These are phyloP conservation scores for Scleroderma citrinum DNA, from an alignment of 768 basidiomycete species.

Conservation along the genomic window DNA sequence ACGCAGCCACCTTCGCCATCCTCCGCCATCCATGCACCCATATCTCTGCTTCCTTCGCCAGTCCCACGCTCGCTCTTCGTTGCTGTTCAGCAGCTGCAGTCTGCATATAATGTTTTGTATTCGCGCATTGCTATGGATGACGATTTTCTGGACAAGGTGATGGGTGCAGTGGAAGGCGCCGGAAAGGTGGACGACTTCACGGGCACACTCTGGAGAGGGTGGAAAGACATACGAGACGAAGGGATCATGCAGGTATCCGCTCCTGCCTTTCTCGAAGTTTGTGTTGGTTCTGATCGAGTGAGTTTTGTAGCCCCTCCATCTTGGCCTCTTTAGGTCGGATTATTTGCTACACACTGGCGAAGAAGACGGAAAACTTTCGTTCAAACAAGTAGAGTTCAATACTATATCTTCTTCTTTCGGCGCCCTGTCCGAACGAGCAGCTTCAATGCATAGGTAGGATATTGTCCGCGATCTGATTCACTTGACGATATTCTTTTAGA, in stretches of 20 bases:
- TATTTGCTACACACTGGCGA: slow-evolving; percentile 72
- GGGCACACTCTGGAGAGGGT: slow-evolving; percentile 78
- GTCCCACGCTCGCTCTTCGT: slow-evolving; percentile 71
- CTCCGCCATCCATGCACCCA: slow-evolving; percentile 85
- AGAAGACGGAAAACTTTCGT: slow-evolving; percentile 26
- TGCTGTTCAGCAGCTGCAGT: slow-evolving; percentile 61
- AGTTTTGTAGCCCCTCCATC: slow-evolving; percentile 59
- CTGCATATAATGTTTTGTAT: slow-evolving; percentile 80
- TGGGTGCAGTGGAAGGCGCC: slow-evolving; percentile 76
- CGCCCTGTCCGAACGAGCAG: slow-evolving; percentile 57
- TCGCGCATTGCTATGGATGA: slow-evolving; percentile 75
- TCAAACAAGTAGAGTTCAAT: slow-evolving; percentile 99
- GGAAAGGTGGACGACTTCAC: slow-evolving; percentile 84
- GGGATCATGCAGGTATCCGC: slow-evolving; percentile 48
- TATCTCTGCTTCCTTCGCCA: slow-evolving; percentile 84
- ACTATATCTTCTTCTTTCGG: slow-evolving; percentile 94
- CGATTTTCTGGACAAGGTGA: slow-evolving; percentile 73
- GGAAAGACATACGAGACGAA: slow-evolving; percentile 68
- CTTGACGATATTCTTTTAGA: slow-evolving; percentile 31
- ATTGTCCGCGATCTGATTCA: not conserved
- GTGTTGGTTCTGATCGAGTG: slow-evolving; percentile 2
- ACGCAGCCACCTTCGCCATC: slow-evolving; percentile 47
- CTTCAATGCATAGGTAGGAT: slow-evolving; percentile 69
- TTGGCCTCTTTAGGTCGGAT: slow-evolving; percentile 92
- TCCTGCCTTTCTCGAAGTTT: not conserved